Evolutionary conservation across 2,329 filamentous ascomycete species (phyloP).

Genomic region (Xylariales sp.): DNA sequence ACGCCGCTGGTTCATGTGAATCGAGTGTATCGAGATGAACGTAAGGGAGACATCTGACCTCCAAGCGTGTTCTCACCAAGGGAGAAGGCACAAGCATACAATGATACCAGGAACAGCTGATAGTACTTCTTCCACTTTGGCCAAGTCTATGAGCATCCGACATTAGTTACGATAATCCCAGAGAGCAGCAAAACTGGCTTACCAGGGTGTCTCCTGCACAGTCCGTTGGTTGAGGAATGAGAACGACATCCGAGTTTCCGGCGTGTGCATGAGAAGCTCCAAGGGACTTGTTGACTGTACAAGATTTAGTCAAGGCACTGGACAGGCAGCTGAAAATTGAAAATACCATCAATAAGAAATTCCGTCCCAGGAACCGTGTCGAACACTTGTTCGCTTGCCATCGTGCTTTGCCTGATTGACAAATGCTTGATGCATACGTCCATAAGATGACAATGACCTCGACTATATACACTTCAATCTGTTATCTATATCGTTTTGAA

Average conservation of each 20-base stretch:
- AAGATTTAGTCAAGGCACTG: not conserved
- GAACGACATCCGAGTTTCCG: slow-evolving; percentile 10
- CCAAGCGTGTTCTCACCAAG: slow-evolving; percentile 36
- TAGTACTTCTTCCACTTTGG: slow-evolving; percentile 32
- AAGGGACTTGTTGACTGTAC: not conserved
- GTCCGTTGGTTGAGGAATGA: slow-evolving; percentile 9
- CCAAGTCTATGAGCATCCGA: slow-evolving; percentile 22
- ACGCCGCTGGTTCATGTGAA: slow-evolving; percentile 23
- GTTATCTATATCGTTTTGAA: too few species aligned
- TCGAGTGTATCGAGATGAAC: not conserved
- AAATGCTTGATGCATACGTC: too few species aligned
- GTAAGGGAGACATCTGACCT: not conserved
- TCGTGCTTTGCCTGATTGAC: too few species aligned
- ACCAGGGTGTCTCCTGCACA: slow-evolving; percentile 9
- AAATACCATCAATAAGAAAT: slow-evolving; percentile 4
- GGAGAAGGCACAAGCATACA: slow-evolving; percentile 35
- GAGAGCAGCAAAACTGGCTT: not conserved
- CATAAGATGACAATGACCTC: too few species aligned
- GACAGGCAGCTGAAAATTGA: not conserved
- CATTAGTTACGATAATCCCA: not conserved
- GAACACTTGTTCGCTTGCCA: not conserved
- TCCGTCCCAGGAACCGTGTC: slow-evolving; percentile 2
- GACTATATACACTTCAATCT: too few species aligned
- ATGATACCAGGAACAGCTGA: slow-evolving; percentile 31
- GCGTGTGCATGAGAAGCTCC: slow-evolving; percentile 1